Conservation (phyloP, 2,329 filamentous ascomycete species). For the Fusarium torreyae region DNA sequence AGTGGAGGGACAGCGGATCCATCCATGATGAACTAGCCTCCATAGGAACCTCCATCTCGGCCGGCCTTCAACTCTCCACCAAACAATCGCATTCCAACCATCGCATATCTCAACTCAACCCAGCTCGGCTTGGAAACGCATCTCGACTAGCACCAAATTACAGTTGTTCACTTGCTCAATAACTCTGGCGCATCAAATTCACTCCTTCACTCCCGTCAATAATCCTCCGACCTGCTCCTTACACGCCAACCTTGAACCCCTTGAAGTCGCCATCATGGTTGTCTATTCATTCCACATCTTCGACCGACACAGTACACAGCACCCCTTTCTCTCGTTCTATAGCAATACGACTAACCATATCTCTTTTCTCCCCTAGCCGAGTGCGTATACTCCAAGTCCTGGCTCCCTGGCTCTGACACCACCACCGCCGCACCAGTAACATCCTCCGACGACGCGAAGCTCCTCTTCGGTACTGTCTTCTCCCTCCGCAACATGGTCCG, state of each 20-base stretch:
- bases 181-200: conserved; percentile 1
- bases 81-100: conserved; percentile 15
- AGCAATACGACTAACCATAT: conserved; percentile 34
- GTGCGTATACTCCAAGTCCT: conserved; percentile 95
- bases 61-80: conserved; percentile 4
- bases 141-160: neutral
- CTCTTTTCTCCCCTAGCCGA: conserved; percentile 76
- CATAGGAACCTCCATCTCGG: neutral
- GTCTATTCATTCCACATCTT: conserved; percentile 99
- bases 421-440: conserved; percentile 47
- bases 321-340: neutral
- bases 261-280: conserved; percentile 73
- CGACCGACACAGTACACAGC: conserved; percentile 90
- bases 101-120: conserved; percentile 4
- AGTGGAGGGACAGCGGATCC: conserved; percentile 9
- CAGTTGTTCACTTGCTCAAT: neutral
- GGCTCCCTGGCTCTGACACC: conserved; percentile 68
- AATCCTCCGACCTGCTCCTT: neutral
- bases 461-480: conserved; percentile 97
- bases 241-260: conserved; percentile 11
- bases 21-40: too few relatives aligned
- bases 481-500: conserved; percentile 96
- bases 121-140: neutral
- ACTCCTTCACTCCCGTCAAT: neutral
- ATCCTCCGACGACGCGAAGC: conserved; percentile 87